A percentile compares a stretch with the other conserved stretches of the same genome.
Conservation (phyloP, 2,329 filamentous ascomycete genomes). For the Amphichorda felina region DNA sequence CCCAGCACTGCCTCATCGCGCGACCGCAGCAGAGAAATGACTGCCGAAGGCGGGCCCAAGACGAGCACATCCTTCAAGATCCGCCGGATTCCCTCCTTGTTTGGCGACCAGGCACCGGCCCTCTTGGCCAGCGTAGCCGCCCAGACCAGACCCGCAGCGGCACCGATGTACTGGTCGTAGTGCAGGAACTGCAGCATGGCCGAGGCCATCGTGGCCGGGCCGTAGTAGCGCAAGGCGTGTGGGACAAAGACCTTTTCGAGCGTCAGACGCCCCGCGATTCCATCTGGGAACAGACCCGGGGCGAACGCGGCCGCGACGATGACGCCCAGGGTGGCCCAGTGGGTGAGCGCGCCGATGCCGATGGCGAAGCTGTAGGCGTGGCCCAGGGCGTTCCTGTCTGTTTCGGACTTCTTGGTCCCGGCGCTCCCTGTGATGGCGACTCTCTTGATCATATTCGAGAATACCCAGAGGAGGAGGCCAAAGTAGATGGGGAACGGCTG, state of each 20-base stretch:
- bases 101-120: slow-evolving; percentile 1
- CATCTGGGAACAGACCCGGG: slow-evolving; percentile 8
- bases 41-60: slow-evolving; percentile 2
- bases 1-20: slow-evolving; percentile 1
- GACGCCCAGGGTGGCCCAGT: slow-evolving; percentile 9
- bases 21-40: neutral
- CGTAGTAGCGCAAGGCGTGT: neutral
- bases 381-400: slow-evolving; percentile 9
- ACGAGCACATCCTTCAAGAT: neutral
- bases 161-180: slow-evolving; percentile 12
- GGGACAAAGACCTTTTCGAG: slow-evolving; percentile 9
- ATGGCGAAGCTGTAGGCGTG: slow-evolving; percentile 12
- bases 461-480: slow-evolving; percentile 5
- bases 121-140: slow-evolving; percentile 7
- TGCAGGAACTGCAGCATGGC: slow-evolving; percentile 11
- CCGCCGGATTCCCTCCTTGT: neutral
- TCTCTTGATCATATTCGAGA: slow-evolving; percentile 8
- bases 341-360: slow-evolving; percentile 10
- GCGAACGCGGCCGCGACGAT: slow-evolving; percentile 5
- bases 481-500: slow-evolving; percentile 10
- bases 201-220: neutral
- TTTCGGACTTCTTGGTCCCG: slow-evolving; percentile 5
- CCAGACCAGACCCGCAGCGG: slow-evolving; percentile 9
- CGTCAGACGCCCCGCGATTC: slow-evolving; percentile 7
- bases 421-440: neutral